Evolutionary conservation across 371 early-diverging fungal genomes (phyloP), one percentile per base, ranked within the genome.

Genomic region (Fennellomyces sp.): DNA sequence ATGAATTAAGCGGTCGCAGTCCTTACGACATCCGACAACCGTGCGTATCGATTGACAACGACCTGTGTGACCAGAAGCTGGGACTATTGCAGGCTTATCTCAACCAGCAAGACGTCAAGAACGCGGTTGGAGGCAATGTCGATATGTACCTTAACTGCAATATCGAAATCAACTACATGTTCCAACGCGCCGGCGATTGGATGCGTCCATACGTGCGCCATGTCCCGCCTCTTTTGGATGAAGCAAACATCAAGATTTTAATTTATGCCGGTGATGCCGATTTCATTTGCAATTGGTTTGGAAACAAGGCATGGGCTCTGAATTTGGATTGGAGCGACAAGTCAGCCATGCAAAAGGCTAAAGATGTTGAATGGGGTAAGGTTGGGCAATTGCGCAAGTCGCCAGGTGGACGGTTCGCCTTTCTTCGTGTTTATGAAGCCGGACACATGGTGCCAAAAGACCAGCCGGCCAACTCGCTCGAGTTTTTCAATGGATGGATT

Each of bases 241-340:
- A 92, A 55, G 85, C 83, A 49, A 91, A 90, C 41, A 81, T 96
- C 66, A 78, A 84, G 15, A 83, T 96, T 11, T 75, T 97, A 58
- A 72, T 97, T 52, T 97, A 96, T 75, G 93, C 94, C 61, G 97
- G 97, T 53, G 87, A 91, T 64, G 90, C 90, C 4, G 92, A 92
- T 68, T 91, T 82, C 63, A 91, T 91, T 52, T 92, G 94, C 82
- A 93, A 93, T 73, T 95, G 95, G 94, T 87, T 91, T 66, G 96
- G 96, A 52, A 96, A 94, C 86, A 93, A 93, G 81, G 95, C 94
- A 2, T 96, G 95, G 95, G 77, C 91, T 7, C 58, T 86, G 35
- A 85, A 77, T 21, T 76, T 97, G 49, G 85, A 86, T 35, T 97
- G 98, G 98, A 65, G 75, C 31, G 94, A 94, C 35, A 73, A 85